Percentiles rank a stretch among this genome's conserved stretches.
Conservation (phyloP, 371 early-diverging fungal species). For the Mucor ambiguus region DNA sequence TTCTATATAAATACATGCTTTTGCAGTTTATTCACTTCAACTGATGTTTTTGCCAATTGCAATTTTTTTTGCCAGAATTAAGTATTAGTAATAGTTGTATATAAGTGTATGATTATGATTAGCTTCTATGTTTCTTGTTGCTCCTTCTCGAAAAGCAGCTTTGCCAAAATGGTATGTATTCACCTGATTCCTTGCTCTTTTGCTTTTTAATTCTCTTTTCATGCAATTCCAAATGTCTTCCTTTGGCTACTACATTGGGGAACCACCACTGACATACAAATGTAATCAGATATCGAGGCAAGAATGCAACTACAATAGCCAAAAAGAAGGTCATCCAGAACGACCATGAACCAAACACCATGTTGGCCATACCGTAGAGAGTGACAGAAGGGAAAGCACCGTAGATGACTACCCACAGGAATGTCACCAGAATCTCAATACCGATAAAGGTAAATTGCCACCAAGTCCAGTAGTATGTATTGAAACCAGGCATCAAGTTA, state of each 20-base stretch:
- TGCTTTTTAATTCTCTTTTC: constrained; percentile 27
- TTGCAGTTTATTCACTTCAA: too few species aligned
- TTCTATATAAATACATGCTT: too few species aligned
- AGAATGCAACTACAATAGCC: constrained; percentile 59
- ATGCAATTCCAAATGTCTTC: constrained; percentile 60
- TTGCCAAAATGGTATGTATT: background rate
- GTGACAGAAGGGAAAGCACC: constrained; percentile 49
- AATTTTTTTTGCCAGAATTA: too few species aligned
- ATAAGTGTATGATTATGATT: background rate
- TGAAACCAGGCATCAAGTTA: constrained; percentile 73
- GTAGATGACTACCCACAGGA: constrained; percentile 64
- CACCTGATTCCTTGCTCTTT: background rate
- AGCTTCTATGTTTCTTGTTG: background rate
- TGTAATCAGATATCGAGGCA: constrained; percentile 64
- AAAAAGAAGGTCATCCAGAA: constrained; percentile 77
- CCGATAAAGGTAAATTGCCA: constrained; percentile 54
- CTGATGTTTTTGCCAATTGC: too few species aligned
- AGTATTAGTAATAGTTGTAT: background rate
- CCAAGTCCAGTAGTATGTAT: constrained; percentile 80
- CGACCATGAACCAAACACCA: constrained; percentile 58
- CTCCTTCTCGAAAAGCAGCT: background rate
- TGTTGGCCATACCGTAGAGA: constrained; percentile 62
- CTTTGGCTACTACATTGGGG: constrained; percentile 74
- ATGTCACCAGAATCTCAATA: constrained; percentile 48
- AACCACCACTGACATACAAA: constrained; percentile 67